phyloP scores from a whole-genome alignment of 176 grass and related monocot genomes.

The Cymbopogon citratus region DNA sequence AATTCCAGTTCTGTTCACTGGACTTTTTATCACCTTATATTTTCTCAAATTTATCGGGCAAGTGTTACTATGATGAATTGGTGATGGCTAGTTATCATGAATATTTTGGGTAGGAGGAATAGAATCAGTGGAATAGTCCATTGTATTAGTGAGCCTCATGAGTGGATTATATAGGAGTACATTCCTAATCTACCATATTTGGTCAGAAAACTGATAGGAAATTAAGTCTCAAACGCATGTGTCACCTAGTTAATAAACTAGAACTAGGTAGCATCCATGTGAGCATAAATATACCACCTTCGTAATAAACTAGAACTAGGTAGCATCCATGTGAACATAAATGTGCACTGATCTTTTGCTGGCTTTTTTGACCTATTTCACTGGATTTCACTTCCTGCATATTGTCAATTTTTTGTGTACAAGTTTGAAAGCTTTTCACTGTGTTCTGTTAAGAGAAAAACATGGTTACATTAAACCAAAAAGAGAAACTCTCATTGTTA shows the following conservation, averaged over 20 bases:
- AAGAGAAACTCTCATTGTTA: not conserved
- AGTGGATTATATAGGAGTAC: not conserved
- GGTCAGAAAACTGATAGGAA: not conserved
- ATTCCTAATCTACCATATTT: not conserved
- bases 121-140: not conserved
- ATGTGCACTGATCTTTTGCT: not conserved
- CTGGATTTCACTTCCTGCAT: no score
- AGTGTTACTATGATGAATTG: not conserved
- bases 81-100: not conserved
- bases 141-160: not conserved
- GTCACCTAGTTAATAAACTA: not conserved
- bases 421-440: not conserved
- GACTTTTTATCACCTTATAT: not conserved
- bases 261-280: not conserved
- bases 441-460: not conserved
- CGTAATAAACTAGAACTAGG: not conserved
- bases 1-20: not conserved
- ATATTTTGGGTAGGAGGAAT: not conserved
- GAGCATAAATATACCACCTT: not conserved
- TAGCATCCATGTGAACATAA: not conserved
- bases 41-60: not conserved
- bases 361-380: not conserved
- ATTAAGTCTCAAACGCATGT: conserved; percentile 6
- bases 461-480: not conserved
- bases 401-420: not conserved